Base-by-base conservation (phyloP, 352 stramenopile genomes). In the Phytophthora sp. region DNA sequence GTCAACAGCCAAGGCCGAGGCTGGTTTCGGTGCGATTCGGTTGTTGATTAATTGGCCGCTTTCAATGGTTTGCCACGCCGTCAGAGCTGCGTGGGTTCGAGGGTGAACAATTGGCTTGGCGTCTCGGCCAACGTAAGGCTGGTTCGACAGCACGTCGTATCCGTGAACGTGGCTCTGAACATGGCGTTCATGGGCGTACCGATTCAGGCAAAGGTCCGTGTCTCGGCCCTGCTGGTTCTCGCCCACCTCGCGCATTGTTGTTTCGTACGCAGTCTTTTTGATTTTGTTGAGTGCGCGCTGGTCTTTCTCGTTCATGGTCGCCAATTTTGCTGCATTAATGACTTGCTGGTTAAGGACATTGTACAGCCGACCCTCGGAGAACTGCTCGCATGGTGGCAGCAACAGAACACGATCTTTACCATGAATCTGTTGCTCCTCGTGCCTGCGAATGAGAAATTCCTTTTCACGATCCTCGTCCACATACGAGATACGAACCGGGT, bases 331-430 rank as follows among this genome's bases (percentile, higher is more conserved):
- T 0, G 70, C n/a, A 30, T 88, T 88, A 39, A 90, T 73, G 27
- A 91, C 67, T 6, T 57, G 54, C 45, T 94, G 85, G 38, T 86
- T 92, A 26, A 95, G 55, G 30, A 95, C 91, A 29, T 95, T 88
- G 71, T 92, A 94, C 18, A 89, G 49, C n/a, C 76, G 70, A 8
- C 84, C 82, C 33, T 91, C 87, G 0, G 76, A 83, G 23, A 87
- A 90, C 30, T 89, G 85, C 31, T 89, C 74, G 4, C 77, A 72
- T 1, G 84, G 79, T 12, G 84, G 84, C 15, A 95, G 67, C n/a
- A 70, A 52, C 6, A 76, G 38, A 0, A 81, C 69, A 3, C 76
- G 74, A 50, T 90, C 78, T 54, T 80, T 66, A 3, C 86, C 86
- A 45, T 92, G 83, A 7, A 71, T 42, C n/a, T 73, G 42, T 23